Percentiles rank a stretch among this genome's conserved stretches.
phyloP scores from a whole-genome alignment of 257 asterid species.

The Lantana camara region DNA sequence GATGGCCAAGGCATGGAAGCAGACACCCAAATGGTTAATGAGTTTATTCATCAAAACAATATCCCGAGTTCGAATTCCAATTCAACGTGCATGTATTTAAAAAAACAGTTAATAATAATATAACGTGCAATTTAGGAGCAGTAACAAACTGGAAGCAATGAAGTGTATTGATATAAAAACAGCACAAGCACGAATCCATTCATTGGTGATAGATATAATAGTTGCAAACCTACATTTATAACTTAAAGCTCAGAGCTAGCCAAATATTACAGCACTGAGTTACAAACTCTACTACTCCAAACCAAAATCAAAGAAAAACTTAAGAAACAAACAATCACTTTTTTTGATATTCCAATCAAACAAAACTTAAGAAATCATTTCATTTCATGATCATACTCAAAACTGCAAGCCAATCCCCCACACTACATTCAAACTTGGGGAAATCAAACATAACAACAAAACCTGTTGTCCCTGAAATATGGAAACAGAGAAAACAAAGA shows the following conservation, averaged over 20 bases:
- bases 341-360: background rate
- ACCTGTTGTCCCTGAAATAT: background rate
- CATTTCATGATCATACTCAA: conserved; percentile 1
- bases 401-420: conserved; percentile 31
- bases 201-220: background rate
- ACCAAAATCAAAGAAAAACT: background rate
- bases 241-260: conserved; percentile 12
- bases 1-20: too few species aligned
- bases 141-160: too few species aligned
- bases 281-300: conserved; percentile 6
- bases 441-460: conserved; percentile 8
- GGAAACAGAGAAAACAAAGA: background rate
- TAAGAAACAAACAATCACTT: background rate
- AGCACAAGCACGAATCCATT: background rate
- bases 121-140: background rate
- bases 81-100: too few species aligned
- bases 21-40: too few species aligned
- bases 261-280: conserved; percentile 29
- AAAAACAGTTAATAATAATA: too few species aligned
- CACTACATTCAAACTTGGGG: conserved; percentile 20
- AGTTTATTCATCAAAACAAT: too few species aligned
- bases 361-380: conserved; percentile 9
- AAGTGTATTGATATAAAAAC: background rate
- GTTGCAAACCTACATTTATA: background rate
- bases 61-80: too few species aligned